phyloP scores from a whole-genome alignment of 1,284 basidiomycete genomes.

The Sporisorium exsertum region DNA sequence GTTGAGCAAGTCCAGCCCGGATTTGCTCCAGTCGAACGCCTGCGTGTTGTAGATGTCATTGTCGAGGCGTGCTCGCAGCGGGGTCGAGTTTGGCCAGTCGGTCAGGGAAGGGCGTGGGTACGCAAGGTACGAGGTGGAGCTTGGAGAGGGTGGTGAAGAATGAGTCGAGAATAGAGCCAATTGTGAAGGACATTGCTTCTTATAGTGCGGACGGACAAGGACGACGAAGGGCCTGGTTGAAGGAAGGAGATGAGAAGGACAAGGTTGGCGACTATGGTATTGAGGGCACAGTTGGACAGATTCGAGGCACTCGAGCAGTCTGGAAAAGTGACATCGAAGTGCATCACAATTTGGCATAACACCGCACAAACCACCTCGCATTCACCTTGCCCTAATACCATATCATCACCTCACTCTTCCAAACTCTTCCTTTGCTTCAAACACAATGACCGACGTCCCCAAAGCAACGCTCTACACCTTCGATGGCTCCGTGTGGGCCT shows the following conservation, averaged over 20 bases:
- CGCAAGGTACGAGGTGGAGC: constrained; percentile 29
- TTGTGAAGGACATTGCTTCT: neutral
- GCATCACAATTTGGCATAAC: neutral
- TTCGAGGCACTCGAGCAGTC: neutral
- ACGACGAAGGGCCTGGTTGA: no score
- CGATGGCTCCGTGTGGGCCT: constrained; percentile 56
- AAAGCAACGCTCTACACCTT: constrained; percentile 61
- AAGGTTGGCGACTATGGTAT: neutral
- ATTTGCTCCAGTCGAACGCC: constrained; percentile 39
- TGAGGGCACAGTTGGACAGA: neutral
- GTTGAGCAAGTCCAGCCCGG: constrained; percentile 37
- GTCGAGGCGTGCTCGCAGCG: constrained; percentile 46
- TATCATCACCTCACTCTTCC: neutral
- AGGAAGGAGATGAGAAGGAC: no score
- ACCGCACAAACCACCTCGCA: constrained; percentile 5
- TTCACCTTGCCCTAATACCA: neutral
- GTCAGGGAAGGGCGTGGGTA: constrained; percentile 57
- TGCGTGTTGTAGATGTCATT: constrained; percentile 43
- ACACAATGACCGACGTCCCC: constrained; percentile 32
- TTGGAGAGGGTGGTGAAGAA: constrained; percentile 33
- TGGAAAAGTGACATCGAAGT: neutral
- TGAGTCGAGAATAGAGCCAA: constrained; percentile 6
- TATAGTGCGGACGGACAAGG: no score
- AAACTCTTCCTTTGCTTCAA: neutral
- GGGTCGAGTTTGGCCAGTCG: constrained; percentile 64